These are phyloP conservation scores for Colletotrichum caudatum DNA, from an alignment of 2,329 filamentous ascomycete species.

Conservation along the genomic window DNA sequence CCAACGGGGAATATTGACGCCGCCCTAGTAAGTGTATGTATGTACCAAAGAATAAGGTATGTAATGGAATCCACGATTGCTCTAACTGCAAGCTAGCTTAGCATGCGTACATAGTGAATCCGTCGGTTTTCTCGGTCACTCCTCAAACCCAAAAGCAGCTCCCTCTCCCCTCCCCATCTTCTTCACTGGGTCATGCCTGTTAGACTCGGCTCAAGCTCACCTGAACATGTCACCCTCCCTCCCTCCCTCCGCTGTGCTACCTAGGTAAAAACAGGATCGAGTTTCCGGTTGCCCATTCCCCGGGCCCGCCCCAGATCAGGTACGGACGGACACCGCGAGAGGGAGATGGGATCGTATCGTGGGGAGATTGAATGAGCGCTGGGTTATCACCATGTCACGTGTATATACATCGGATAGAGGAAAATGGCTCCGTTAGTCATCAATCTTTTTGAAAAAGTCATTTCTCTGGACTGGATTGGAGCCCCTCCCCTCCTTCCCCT, in stretches of 20 bases:
- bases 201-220: constrained; percentile 30
- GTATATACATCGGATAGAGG: too few relatives aligned
- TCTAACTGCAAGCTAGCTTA: too few relatives aligned
- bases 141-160: background rate
- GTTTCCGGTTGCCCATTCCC: background rate
- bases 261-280: background rate
- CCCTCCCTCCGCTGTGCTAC: too few relatives aligned
- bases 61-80: background rate
- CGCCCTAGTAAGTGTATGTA: too few relatives aligned
- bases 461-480: background rate
- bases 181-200: constrained; percentile 28
- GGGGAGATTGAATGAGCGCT: background rate
- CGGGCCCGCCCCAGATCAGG: background rate
- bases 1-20: too few relatives aligned
- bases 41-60: background rate
- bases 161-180: background rate
- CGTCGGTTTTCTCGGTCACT: constrained; percentile 2
- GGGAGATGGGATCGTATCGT: too few relatives aligned
- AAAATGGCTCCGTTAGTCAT: too few relatives aligned
- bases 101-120: too few relatives aligned
- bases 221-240: background rate
- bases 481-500: constrained; percentile 16
- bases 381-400: background rate
- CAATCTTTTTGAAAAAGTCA: too few relatives aligned
- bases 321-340: too few relatives aligned